A percentile compares a stretch with the other conserved stretches of the same genome.
Evolutionary conservation across 2,329 filamentous ascomycete species (phyloP).

Genomic region (Lachnellula subtilissima): DNA sequence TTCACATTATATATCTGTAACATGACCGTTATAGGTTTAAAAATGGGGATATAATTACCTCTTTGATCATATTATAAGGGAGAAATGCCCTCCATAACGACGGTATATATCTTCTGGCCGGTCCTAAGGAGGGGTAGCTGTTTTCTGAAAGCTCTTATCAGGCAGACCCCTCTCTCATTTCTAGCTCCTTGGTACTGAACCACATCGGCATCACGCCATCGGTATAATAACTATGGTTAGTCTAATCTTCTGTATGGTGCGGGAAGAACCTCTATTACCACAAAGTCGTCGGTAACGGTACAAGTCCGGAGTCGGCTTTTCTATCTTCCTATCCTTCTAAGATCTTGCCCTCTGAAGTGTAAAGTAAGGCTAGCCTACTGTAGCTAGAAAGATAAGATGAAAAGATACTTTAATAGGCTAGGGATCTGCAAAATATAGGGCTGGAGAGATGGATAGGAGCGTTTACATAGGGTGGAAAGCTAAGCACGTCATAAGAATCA

Average conservation of each 20-base stretch:
- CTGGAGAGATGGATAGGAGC: too few relatives aligned
- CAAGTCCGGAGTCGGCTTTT: neutral
- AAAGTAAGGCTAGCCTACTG: too few relatives aligned
- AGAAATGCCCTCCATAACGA: neutral
- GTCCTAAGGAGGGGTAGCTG: too few relatives aligned
- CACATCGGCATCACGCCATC: neutral
- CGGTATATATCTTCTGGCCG: too few relatives aligned
- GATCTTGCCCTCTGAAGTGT: too few relatives aligned
- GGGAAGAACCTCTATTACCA: neutral
- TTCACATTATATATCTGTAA: neutral
- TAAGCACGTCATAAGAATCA: too few relatives aligned
- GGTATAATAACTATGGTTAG: neutral
- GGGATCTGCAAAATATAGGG: too few relatives aligned
- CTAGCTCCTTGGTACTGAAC: neutral
- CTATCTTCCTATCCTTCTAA: too few relatives aligned
- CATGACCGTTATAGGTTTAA: neutral
- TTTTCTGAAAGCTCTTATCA: too few relatives aligned
- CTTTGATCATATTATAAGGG: neutral
- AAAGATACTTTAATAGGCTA: too few relatives aligned
- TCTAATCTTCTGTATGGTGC: neutral
- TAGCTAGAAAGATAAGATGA: too few relatives aligned
- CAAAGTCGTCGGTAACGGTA: constrained; percentile 1
- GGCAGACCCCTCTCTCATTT: neutral
- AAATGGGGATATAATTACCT: constrained; percentile 1
- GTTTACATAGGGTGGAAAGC: too few relatives aligned